Conservation (phyloP, 192 early-diverging fungal genomes). For the Coemansia sp. region DNA sequence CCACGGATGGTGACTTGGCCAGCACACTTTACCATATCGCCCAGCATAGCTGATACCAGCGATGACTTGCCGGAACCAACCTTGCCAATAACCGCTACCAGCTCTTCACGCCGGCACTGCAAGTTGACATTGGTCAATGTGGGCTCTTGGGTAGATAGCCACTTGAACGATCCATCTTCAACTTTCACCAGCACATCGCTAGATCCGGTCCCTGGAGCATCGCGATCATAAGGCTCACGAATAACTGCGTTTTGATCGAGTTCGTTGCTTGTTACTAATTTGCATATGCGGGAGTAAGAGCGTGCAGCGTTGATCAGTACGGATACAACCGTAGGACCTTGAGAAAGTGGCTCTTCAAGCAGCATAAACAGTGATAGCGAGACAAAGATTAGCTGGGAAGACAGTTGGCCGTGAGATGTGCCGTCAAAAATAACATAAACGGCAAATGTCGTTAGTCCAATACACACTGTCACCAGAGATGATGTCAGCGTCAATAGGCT, state of each 20-base stretch:
- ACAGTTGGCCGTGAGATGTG: conserved; percentile 55
- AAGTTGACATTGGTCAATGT: conserved; percentile 42
- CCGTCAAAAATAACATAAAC: conserved; percentile 65
- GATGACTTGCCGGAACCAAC: conserved; percentile 69
- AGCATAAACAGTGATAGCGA: conserved; percentile 87
- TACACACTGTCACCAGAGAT: conserved; percentile 82
- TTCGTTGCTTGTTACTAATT: conserved; percentile 76
- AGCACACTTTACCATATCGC: conserved; percentile 46
- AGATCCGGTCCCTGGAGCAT: neutral
- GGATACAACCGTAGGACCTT: conserved; percentile 77
- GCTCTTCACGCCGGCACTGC: conserved; percentile 37
- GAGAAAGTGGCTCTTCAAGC: conserved; percentile 82
- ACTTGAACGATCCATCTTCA: conserved; percentile 49
- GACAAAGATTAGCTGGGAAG: conserved; percentile 74
- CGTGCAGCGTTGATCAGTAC: conserved; percentile 74
- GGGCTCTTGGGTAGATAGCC: conserved; percentile 36
- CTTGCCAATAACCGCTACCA: conserved; percentile 59
- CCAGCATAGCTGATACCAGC: conserved; percentile 59
- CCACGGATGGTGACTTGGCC: conserved; percentile 36
- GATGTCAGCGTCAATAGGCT: conserved; percentile 74
- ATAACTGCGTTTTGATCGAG: conserved; percentile 65
- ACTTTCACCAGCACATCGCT: conserved; percentile 27
- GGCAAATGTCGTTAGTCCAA: conserved; percentile 79
- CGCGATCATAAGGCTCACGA: conserved; percentile 18
- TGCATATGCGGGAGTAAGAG: conserved; percentile 73